Percentiles rank a stretch among this genome's conserved stretches.
phyloP scores from a whole-genome alignment of 192 early-diverging fungal species.

The Glomus cerebriforme region DNA sequence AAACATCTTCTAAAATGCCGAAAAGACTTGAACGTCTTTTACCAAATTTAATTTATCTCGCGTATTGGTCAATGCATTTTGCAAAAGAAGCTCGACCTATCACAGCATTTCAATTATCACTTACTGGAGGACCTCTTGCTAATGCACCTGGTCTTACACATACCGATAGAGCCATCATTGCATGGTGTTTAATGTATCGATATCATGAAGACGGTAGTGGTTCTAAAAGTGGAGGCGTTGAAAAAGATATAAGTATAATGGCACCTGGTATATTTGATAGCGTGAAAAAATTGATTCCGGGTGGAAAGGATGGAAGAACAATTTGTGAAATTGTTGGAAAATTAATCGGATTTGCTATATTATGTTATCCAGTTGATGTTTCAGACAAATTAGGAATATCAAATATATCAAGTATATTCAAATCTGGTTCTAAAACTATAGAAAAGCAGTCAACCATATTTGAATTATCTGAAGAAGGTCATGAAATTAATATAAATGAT shows the following conservation, averaged over 20 bases:
- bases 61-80: slow-evolving; percentile 49
- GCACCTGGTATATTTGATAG: slow-evolving; percentile 43
- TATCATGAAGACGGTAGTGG: slow-evolving; percentile 49
- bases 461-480: not conserved
- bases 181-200: slow-evolving; percentile 50
- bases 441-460: not conserved
- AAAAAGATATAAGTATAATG: not conserved
- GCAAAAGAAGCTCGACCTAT: slow-evolving; percentile 59
- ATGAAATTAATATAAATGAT: not conserved
- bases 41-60: slow-evolving; percentile 47
- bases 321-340: slow-evolving; percentile 53
- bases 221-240: not conserved
- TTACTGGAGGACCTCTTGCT: slow-evolving; percentile 52
- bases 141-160: slow-evolving; percentile 56
- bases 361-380: slow-evolving; percentile 31
- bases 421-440: not conserved
- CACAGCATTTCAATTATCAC: slow-evolving; percentile 50
- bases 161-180: slow-evolving; percentile 50
- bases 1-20: not conserved
- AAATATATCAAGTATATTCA: not conserved
- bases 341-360: slow-evolving; percentile 36
- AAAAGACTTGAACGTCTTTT: slow-evolving; percentile 44
- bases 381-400: not conserved
- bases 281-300: slow-evolving; percentile 47
- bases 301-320: slow-evolving; percentile 41